phyloP scores from a whole-genome alignment of 768 basidiomycete species.

The Calocybe cyanea region DNA sequence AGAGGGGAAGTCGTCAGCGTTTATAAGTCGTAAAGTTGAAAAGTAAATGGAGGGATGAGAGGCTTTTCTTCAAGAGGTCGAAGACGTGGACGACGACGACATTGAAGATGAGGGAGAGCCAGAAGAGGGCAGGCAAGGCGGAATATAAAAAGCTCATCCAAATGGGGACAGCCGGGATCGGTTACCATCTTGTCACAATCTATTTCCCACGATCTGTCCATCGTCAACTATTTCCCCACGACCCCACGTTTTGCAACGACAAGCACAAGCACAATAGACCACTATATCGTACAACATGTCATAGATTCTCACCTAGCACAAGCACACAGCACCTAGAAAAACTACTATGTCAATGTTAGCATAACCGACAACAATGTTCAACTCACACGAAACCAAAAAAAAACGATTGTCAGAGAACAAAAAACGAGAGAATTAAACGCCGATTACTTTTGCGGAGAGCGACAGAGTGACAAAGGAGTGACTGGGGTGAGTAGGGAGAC shows the following conservation, averaged over 20 bases:
- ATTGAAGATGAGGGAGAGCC: slow-evolving; percentile 21
- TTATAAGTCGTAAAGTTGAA: slow-evolving; percentile 35
- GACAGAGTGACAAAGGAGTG: slow-evolving; percentile 40
- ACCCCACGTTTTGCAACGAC: slow-evolving; percentile 40
- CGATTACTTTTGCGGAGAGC: slow-evolving; percentile 25
- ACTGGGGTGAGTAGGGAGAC: slow-evolving; percentile 44
- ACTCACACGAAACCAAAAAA: slow-evolving; percentile 14
- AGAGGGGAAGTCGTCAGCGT: slow-evolving; percentile 39
- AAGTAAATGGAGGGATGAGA: slow-evolving; percentile 19
- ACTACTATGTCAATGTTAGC: slow-evolving; percentile 3
- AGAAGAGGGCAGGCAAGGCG: slow-evolving; percentile 16
- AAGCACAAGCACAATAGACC: too few species aligned
- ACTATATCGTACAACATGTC: slow-evolving; percentile 7
- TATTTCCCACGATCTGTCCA: slow-evolving; percentile 11
- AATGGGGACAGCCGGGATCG: slow-evolving; percentile 20
- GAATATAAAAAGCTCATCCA: slow-evolving; percentile 20
- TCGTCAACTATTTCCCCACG: slow-evolving; percentile 24
- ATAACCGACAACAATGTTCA: not conserved
- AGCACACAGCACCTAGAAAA: not conserved
- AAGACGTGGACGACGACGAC: slow-evolving; percentile 19
- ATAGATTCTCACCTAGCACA: slow-evolving; percentile 7
- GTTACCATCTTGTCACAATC: slow-evolving; percentile 19
- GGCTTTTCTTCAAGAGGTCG: slow-evolving; percentile 17
- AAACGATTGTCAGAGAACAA: slow-evolving; percentile 20
- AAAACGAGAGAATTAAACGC: slow-evolving; percentile 23